These are phyloP conservation scores for rapeseed (Brassica napus) DNA, from an alignment of 345 rosid genomes.

Conservation along the genomic window DNA sequence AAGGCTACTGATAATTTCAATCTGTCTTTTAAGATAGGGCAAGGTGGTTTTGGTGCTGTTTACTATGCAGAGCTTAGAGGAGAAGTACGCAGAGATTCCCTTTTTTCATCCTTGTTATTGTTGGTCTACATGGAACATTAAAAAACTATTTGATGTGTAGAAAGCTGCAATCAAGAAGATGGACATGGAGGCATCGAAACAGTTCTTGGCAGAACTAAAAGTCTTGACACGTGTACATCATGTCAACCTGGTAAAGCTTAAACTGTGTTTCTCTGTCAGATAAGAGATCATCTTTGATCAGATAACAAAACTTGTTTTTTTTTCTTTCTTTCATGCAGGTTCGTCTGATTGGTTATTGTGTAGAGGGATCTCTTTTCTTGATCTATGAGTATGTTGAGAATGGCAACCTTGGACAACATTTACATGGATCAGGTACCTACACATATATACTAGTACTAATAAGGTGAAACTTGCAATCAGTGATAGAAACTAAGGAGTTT, in stretches of 20 bases:
- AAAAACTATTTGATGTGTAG: slow-evolving; percentile 42
- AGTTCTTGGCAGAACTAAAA: slow-evolving; percentile 92
- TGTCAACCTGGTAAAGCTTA: slow-evolving; percentile 74
- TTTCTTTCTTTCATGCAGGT: slow-evolving; percentile 50
- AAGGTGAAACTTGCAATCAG: not conserved
- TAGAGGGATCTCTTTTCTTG: slow-evolving; percentile 86
- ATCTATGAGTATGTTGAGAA: slow-evolving; percentile 90
- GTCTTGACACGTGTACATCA: slow-evolving; percentile 94
- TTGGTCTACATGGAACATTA: not conserved
- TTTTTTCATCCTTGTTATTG: not conserved
- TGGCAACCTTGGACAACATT: slow-evolving; percentile 90
- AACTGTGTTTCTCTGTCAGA: slow-evolving; percentile 15
- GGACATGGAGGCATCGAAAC: slow-evolving; percentile 95
- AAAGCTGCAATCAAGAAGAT: slow-evolving; percentile 98
- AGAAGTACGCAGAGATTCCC: slow-evolving; percentile 56
- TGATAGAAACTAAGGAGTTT: not conserved
- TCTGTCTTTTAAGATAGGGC: slow-evolving; percentile 81
- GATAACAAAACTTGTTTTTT: not conserved
- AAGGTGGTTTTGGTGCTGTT: slow-evolving; percentile 93
- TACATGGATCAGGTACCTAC: slow-evolving; percentile 73
- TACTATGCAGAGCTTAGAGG: slow-evolving; percentile 93
- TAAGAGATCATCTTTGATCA: not conserved
- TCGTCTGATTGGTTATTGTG: slow-evolving; percentile 90
- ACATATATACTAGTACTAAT: not conserved
- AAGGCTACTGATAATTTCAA: slow-evolving; percentile 82